Conservation (phyloP, 345 rosid genomes). For the Draba incana region DNA sequence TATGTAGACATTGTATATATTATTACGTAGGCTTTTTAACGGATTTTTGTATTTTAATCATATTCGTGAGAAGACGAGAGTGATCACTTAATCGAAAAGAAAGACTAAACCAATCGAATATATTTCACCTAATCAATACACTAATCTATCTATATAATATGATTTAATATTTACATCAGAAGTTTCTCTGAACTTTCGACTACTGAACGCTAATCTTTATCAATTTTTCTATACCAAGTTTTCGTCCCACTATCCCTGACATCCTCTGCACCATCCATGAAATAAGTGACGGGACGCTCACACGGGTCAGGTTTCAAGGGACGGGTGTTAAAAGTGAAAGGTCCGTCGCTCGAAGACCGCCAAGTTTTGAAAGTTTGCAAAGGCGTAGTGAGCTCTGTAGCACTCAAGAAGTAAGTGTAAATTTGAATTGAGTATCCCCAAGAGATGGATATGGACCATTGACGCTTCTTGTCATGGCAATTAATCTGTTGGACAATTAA, state of each 20-base stretch:
- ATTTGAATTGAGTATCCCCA: slow-evolving; percentile 90
- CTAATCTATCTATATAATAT: not conserved
- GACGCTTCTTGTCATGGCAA: slow-evolving; percentile 59
- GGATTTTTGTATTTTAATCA: slow-evolving; percentile 1
- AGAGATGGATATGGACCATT: slow-evolving; percentile 75
- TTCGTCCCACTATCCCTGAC: slow-evolving; percentile 53
- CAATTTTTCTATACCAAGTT: slow-evolving; percentile 46
- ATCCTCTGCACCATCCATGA: slow-evolving; percentile 54
- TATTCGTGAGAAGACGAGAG: slow-evolving; percentile 3
- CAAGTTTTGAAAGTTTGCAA: slow-evolving; percentile 80
- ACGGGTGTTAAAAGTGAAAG: slow-evolving; percentile 74
- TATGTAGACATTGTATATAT: not conserved
- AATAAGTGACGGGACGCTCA: slow-evolving; percentile 54
- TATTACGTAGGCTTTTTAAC: not conserved
- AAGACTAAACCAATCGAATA: not conserved
- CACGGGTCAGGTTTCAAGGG: slow-evolving; percentile 55
- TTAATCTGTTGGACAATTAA: slow-evolving; percentile 63
- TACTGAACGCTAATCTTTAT: too few species aligned
- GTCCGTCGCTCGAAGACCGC: slow-evolving; percentile 63
- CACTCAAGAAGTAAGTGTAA: slow-evolving; percentile 49
- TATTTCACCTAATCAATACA: slow-evolving; percentile 20
- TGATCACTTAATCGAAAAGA: not conserved
- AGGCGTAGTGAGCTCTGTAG: slow-evolving; percentile 55
- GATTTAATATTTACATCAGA: slow-evolving; percentile 6
- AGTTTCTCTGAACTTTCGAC: slow-evolving; percentile 12